Evolutionary conservation across 331 rosid genomes (phyloP), one percentile per base, ranked within the genome.

Genomic region (Acacia concinna): DNA sequence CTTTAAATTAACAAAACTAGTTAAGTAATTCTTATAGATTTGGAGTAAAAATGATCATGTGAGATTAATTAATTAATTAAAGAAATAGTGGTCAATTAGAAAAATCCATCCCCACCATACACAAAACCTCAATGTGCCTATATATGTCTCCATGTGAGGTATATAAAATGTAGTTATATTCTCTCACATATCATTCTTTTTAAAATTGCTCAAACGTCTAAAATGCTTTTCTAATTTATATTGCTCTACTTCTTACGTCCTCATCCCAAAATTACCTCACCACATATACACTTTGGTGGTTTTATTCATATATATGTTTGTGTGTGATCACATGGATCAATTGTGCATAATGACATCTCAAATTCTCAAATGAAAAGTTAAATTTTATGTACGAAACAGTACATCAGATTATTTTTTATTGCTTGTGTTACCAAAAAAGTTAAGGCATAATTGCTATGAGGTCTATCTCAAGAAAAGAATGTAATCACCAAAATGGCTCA

Each of bases 191-290:
- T 6, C 23, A 52, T 11, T 47, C 60, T n/a, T n/a, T 56, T 54
- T 23, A 8, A 23, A 23, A 68, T 23, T 74, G 78, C 56, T 73
- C 15, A 49, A 67, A 82, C 86, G 84, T 84, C 82, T 75, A 31
- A 31, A 38, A 3, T 51, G 72, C 78, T 71, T 82, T 79, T 71
- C 27, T 67, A 23, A 9, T 25, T 73, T 2, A 23, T 59, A 76
- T 76, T 85, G 84, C 81, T 82, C 52, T n/a, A n/a, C n/a, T 64
- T 82, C 82, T 76, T 86, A 86, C 86, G 86, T 82, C 80, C 56
- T 72, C 83, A 31, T 72, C 68, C 9, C 63, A 56, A 56, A 56
- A 56, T 66, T 59, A 72, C 79, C 80, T 82, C 85, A 75, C 81
- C 83, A 75, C 44, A 18, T 27, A 49, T 15, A 49, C 78, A 82